Evolutionary conservation across 306 rosid species (phyloP), one percentile per base, ranked within the genome.

Genomic region (Rosa chinensis): DNA sequence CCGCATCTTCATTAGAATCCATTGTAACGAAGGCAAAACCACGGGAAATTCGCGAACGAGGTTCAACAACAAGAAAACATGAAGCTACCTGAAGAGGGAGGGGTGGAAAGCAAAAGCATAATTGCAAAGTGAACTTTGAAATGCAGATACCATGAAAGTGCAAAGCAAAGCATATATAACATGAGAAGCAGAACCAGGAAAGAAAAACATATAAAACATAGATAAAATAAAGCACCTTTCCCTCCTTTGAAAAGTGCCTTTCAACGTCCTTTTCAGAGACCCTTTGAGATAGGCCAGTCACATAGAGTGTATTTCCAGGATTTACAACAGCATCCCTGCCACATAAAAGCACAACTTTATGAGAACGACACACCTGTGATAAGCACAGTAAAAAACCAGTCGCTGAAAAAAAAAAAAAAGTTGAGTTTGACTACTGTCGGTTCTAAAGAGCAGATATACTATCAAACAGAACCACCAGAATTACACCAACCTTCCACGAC

Each of bases 1-100:
- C 88, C 5, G 99, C 99, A 87, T 81, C 97, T 66, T 96, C 99
- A 70, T 68, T 86, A 70, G 43, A 14, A 76, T 88, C 96, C 99
- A 96, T 96, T 0, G 98, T 93, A 71, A 96, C 85, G 78, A 96
- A 96, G 50, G 97, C 98, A 91, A 96, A 96, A 68, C 99, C 99
- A 47, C 99, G 98, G 53, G 99, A 96, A 23, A 93, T 88, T 2
- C 92, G 97, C 0, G 99, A 88, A 0, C 97, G 96, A 11, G 98
- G 99, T 85, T 96, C 99, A 80, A 93, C 88, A 79, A 96, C 99
- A 21, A 96, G 99, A 83, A 96, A 96, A 74, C 99, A 96, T 8
- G 99, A 96, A 67, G 93, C 93, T 73, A 96, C 99, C 99, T 96
- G 88, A 28, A 32, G 37, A 61, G 6, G 59, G 53, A 72, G 39